Conservation (phyloP, 495 filamentous ascomycete genomes). For the Xylaria grammica region DNA sequence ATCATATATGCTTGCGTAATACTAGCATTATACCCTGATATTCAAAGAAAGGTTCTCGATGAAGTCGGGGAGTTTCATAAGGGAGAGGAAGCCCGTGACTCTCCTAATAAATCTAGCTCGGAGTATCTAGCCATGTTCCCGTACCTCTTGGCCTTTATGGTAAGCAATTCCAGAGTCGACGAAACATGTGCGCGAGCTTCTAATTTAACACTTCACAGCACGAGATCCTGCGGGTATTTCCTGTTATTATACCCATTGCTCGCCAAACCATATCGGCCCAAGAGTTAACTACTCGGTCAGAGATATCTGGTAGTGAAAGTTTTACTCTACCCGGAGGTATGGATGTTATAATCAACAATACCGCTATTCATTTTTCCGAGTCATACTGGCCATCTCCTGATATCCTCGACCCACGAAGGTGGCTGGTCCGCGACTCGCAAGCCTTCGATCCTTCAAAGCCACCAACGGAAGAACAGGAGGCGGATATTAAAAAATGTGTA, state of each 20-base stretch:
- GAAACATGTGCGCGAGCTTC: not conserved
- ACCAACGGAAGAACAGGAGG: not conserved
- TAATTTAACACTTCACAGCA: not conserved
- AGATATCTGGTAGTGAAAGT: not conserved
- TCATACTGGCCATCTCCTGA: not conserved
- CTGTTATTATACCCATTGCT: constrained; percentile 5
- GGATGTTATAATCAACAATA: constrained; percentile 3
- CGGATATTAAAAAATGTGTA: not conserved
- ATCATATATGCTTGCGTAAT: constrained; percentile 25
- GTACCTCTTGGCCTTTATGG: constrained; percentile 5
- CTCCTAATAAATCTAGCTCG: not conserved
- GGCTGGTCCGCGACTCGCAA: not conserved
- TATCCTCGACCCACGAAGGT: not conserved
- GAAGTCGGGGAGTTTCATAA: not conserved
- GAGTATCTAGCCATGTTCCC: not conserved
- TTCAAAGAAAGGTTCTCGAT: not conserved
- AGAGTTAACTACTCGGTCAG: not conserved
- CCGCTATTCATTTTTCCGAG: not conserved
- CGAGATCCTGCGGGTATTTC: constrained; percentile 3
- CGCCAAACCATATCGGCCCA: not conserved
- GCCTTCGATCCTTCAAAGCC: not conserved
- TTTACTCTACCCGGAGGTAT: constrained; percentile 4
- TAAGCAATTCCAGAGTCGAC: not conserved
- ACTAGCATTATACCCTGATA: constrained; percentile 5
- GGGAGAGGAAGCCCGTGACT: not conserved